Conservation (phyloP, 129 eudicot genomes). For the Tagetes patula region DNA sequence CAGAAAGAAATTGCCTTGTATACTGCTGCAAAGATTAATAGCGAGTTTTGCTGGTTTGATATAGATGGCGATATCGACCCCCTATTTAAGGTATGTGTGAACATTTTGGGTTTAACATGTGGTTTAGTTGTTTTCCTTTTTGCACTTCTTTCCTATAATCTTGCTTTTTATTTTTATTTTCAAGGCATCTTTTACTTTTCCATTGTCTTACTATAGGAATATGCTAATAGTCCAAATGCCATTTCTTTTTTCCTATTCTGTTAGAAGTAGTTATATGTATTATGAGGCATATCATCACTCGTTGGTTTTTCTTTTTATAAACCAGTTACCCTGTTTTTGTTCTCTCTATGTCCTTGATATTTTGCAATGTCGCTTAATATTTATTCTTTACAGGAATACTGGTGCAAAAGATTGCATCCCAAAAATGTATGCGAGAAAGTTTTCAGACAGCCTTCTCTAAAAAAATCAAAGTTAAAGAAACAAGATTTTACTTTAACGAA, state of each 20-base stretch:
- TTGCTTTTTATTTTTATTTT: slow-evolving; percentile 1
- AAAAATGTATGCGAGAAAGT: slow-evolving; percentile 96
- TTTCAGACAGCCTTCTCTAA: slow-evolving; percentile 89
- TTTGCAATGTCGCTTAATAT: slow-evolving; percentile 9
- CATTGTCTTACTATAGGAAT: neutral
- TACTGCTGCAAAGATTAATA: slow-evolving; percentile 85
- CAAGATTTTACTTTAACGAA: slow-evolving; percentile 78
- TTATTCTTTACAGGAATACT: slow-evolving; percentile 64
- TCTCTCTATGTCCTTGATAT: neutral
- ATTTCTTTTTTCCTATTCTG: neutral
- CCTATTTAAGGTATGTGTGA: slow-evolving; percentile 72
- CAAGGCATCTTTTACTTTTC: slow-evolving; percentile 13
- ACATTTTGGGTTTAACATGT: slow-evolving; percentile 12
- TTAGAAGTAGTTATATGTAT: neutral
- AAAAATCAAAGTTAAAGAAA: slow-evolving; percentile 81
- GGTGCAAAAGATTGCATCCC: slow-evolving; percentile 98
- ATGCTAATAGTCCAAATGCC: slow-evolving; percentile 2
- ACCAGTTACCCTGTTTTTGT: slow-evolving; percentile 12
- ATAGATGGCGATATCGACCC: slow-evolving; percentile 92
- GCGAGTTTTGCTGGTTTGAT: slow-evolving; percentile 95
- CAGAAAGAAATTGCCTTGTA: slow-evolving; percentile 98
- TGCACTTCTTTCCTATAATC: neutral
- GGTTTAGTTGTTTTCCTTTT: slow-evolving; percentile 8
- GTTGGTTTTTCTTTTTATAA: neutral
- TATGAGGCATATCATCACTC: neutral